Evolutionary conservation across 257 asterid species (phyloP), one percentile per base, ranked within the genome.

Genomic region (Lavandula angustifolia): DNA sequence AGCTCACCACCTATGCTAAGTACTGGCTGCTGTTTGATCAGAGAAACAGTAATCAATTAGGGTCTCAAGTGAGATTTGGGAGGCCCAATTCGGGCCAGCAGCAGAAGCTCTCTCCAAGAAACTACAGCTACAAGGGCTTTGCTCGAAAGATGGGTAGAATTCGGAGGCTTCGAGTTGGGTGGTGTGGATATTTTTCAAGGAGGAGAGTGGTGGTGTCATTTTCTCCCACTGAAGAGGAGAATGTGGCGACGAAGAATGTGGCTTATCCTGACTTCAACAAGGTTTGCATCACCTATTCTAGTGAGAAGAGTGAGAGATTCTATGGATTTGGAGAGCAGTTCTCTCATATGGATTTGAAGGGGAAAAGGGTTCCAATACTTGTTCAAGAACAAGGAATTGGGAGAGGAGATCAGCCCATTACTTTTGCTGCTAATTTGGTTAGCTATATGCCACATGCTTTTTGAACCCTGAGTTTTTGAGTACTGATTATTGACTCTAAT

Each of bases 351-450:
- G 85, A 92, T 60, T 87, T 92, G 8, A 89, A 89, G 78, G 98
- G 98, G 41, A 92, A 76, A 56, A 79, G 71, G 58, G 96, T 92
- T 5, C 98, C 98, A 0, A 89, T 92, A 13, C 81, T 92, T 38
- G 97, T 92, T 73, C 98, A 92, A 73, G 98, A 92, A 73, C 98
- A 92, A 68, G 98, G 98, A 31, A 92, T 92, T 61, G 98, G 98
- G 56, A 84, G 98, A 80, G 98, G 98, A 3, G 98, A 89, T 61
- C 98, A 92, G 43, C 98, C 98, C 14, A 92, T 92, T 63, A 88
- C 98, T 3, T 89, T 87, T 67, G 96, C 96, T 62, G 97, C 98
- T 61, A 92, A 92, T 75, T 85, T 92, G 82, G 87, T 92, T 54
- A 92, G 98, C 81, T 92, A 85, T 77, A 6, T n/a, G 16, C 40